A percentile compares a stretch with the other conserved stretches of the same genome.
phyloP scores from a whole-genome alignment of 805 yeast species.

The Kregervanrija pseudodelftensis region DNA sequence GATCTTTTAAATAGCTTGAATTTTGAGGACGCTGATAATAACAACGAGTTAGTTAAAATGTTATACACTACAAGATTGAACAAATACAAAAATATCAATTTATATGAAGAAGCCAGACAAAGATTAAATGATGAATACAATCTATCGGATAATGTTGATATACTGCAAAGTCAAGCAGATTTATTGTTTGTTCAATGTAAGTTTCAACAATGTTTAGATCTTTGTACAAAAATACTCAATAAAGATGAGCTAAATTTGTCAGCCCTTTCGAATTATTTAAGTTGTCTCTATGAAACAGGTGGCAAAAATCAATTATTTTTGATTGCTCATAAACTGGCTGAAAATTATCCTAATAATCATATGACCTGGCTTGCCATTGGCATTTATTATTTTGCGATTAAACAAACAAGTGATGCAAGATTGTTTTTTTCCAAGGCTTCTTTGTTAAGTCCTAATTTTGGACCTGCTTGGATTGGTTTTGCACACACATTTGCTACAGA shows the following conservation, averaged over 20 bases:
- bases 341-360: slow-evolving; percentile 70
- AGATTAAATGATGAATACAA: slow-evolving; percentile 66
- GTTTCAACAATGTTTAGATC: slow-evolving; percentile 64
- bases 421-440: slow-evolving; percentile 86
- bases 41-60: slow-evolving; percentile 70
- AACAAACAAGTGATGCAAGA: slow-evolving; percentile 74
- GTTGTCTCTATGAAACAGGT: slow-evolving; percentile 80
- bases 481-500: slow-evolving; percentile 97
- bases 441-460: slow-evolving; percentile 78
- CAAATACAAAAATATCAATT: slow-evolving; percentile 55
- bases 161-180: slow-evolving; percentile 64
- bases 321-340: slow-evolving; percentile 80
- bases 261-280: slow-evolving; percentile 69
- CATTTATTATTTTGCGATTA: slow-evolving; percentile 72
- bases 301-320: slow-evolving; percentile 75
- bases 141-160: slow-evolving; percentile 61
- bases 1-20: slow-evolving; percentile 57
- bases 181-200: slow-evolving; percentile 66
- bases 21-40: slow-evolving; percentile 70
- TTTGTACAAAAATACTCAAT: slow-evolving; percentile 56
- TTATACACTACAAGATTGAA: slow-evolving; percentile 71
- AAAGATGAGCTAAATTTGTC: slow-evolving; percentile 67
- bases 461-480: slow-evolving; percentile 96
- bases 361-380: slow-evolving; percentile 93
- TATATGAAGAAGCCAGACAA: slow-evolving; percentile 58